phyloP scores from a whole-genome alignment of 345 rosid species.

The Salix udensis region DNA sequence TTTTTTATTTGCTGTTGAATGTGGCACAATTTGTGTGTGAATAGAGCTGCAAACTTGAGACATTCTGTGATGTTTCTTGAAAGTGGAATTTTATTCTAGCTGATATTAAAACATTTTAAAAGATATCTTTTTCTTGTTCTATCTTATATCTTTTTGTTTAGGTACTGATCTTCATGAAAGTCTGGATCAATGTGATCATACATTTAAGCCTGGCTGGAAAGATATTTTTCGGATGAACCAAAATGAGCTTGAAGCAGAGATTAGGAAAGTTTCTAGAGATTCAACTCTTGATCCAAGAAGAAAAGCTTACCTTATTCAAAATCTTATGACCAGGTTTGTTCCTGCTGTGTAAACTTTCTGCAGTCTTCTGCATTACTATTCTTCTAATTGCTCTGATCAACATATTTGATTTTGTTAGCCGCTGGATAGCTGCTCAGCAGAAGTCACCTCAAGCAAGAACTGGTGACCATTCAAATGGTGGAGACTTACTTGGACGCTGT shows the following conservation, averaged over 20 bases:
- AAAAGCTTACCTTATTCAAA: constrained; percentile 65
- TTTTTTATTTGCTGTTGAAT: neutral
- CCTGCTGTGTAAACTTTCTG: neutral
- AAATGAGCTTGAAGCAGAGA: constrained; percentile 63
- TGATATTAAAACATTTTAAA: constrained; percentile 10
- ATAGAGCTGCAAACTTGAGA: constrained; percentile 8
- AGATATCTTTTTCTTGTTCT: constrained; percentile 8
- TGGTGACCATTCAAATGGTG: constrained; percentile 43
- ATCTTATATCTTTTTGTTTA: constrained; percentile 6
- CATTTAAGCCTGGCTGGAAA: constrained; percentile 65
- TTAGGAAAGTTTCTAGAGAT: constrained; percentile 71
- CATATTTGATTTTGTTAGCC: constrained; percentile 37
- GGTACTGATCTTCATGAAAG: constrained; percentile 42
- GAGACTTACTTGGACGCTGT: constrained; percentile 47
- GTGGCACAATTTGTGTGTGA: neutral
- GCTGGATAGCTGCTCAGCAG: constrained; percentile 74
- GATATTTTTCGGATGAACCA: constrained; percentile 69
- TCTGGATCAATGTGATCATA: constrained; percentile 43
- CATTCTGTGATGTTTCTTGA: constrained; percentile 6
- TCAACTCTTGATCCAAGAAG: constrained; percentile 73
- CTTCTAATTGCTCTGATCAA: constrained; percentile 12
- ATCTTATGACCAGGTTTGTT: constrained; percentile 68
- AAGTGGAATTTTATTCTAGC: neutral
- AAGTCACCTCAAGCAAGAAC: constrained; percentile 42
- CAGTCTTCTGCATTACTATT: neutral